These are phyloP conservation scores for Pyricularia sp. DNA, from an alignment of 2,329 filamentous ascomycete genomes.

Conservation along the genomic window DNA sequence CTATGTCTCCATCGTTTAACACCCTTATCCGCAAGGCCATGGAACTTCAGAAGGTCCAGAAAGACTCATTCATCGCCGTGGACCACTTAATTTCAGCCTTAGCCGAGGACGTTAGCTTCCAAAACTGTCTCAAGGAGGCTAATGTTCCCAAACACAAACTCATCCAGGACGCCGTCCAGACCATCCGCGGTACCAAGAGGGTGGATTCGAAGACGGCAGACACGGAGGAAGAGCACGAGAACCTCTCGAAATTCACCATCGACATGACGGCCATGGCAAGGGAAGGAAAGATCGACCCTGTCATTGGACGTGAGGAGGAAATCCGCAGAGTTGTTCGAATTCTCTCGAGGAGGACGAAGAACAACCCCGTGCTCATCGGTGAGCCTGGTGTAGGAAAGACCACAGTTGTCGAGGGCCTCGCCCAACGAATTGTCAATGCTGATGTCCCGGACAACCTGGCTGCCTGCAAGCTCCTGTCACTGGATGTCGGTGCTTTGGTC, in stretches of 20 bases:
- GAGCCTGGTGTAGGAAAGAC: constrained; percentile 98
- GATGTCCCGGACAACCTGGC: constrained; percentile 94
- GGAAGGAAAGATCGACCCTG: constrained; percentile 95
- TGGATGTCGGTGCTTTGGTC: constrained; percentile 89
- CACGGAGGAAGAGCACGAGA: constrained; percentile 83
- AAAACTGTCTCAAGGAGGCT: constrained; percentile 63
- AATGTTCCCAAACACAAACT: constrained; percentile 88
- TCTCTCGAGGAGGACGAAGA: constrained; percentile 86
- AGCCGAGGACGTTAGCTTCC: constrained; percentile 64
- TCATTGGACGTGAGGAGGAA: constrained; percentile 93
- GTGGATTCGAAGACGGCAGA: constrained; percentile 96
- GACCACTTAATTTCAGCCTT: constrained; percentile 86
- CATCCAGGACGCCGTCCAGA: constrained; percentile 77
- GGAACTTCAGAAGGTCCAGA: constrained; percentile 92
- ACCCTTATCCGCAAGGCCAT: constrained; percentile 73
- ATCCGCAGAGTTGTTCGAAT: constrained; percentile 87
- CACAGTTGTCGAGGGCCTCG: constrained; percentile 90
- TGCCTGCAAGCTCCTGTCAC: constrained; percentile 82
- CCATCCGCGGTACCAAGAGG: constrained; percentile 82
- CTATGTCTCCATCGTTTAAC: constrained; percentile 69
- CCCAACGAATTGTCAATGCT: constrained; percentile 87
- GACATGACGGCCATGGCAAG: constrained; percentile 95
- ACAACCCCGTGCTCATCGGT: constrained; percentile 96
- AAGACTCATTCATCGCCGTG: constrained; percentile 86
- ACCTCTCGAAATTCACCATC: constrained; percentile 94